Evolutionary conservation across 805 yeast genomes (phyloP).

Genomic region (Dipodascus albidus): DNA sequence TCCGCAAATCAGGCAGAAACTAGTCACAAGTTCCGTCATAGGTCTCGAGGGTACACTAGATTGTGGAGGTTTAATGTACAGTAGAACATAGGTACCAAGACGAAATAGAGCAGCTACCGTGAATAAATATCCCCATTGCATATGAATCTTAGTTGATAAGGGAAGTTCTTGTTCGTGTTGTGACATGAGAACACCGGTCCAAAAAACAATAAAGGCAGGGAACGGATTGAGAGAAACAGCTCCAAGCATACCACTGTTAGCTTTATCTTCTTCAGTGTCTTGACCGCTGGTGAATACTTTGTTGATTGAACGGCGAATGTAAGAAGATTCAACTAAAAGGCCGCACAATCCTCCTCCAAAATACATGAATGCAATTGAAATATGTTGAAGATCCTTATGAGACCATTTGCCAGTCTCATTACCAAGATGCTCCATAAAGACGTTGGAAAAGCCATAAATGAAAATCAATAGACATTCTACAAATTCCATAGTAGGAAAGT

Average conservation of each 20-base stretch:
- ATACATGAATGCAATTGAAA: slow-evolving; percentile 80
- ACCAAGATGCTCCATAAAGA: slow-evolving; percentile 83
- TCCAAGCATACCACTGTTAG: background rate
- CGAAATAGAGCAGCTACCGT: slow-evolving; percentile 74
- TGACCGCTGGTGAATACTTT: slow-evolving; percentile 12
- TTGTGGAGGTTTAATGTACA: slow-evolving; percentile 31
- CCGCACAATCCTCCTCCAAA: slow-evolving; percentile 93
- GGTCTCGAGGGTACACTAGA: slow-evolving; percentile 52
- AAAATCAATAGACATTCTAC: slow-evolving; percentile 70
- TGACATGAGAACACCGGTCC: slow-evolving; percentile 96
- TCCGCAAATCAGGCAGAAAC: slow-evolving; percentile 76
- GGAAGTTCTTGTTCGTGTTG: slow-evolving; percentile 79
- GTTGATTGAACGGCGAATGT: slow-evolving; percentile 19
- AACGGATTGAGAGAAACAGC: slow-evolving; percentile 82
- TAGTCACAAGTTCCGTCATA: slow-evolving; percentile 69
- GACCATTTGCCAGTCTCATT: slow-evolving; percentile 74
- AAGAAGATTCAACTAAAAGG: slow-evolving; percentile 52
- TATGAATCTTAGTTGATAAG: slow-evolving; percentile 69
- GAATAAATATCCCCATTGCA: slow-evolving; percentile 85
- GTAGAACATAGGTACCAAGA: slow-evolving; percentile 46
- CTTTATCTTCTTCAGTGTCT: background rate
- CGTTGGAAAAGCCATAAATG: slow-evolving; percentile 80
- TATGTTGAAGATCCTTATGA: slow-evolving; percentile 84
- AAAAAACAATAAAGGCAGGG: slow-evolving; percentile 85
- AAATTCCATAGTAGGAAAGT: slow-evolving; percentile 57